Conservation (phyloP, 257 asterid genomes). For the Solanum virginianum region DNA sequence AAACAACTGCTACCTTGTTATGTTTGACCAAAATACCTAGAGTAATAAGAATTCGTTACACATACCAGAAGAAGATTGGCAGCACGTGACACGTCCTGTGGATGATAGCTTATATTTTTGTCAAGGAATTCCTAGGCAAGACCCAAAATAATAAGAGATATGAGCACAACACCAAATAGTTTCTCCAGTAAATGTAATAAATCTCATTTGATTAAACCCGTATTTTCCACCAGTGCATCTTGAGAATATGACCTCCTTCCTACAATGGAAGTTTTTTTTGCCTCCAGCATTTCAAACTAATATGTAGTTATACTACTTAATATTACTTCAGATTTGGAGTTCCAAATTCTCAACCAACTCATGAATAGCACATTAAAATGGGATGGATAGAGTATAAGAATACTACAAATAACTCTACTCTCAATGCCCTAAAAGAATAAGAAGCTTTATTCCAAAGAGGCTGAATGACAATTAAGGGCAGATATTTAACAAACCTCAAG, state of each 20-base stretch:
- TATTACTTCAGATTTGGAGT: not conserved
- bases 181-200: not conserved
- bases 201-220: not conserved
- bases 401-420: not conserved
- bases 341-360: not conserved
- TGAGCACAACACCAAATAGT: not conserved
- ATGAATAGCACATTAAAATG: not conserved
- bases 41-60: conserved; percentile 8
- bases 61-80: conserved; percentile 83
- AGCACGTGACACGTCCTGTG: conserved; percentile 85
- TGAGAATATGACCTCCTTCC: not conserved
- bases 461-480: not conserved
- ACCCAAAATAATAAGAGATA: not conserved
- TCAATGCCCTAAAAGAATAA: not conserved
- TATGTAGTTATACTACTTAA: not conserved
- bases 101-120: conserved; percentile 58
- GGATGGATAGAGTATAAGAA: not conserved
- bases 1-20: not conserved
- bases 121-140: conserved; percentile 40
- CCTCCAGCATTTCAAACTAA: not conserved
- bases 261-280: not conserved
- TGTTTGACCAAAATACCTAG: not conserved
- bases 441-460: not conserved
- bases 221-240: not conserved
- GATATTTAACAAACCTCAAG: not conserved